These are phyloP conservation scores for Salicornia ramosissima DNA, from an alignment of 148 eudicot species.

Conservation along the genomic window DNA sequence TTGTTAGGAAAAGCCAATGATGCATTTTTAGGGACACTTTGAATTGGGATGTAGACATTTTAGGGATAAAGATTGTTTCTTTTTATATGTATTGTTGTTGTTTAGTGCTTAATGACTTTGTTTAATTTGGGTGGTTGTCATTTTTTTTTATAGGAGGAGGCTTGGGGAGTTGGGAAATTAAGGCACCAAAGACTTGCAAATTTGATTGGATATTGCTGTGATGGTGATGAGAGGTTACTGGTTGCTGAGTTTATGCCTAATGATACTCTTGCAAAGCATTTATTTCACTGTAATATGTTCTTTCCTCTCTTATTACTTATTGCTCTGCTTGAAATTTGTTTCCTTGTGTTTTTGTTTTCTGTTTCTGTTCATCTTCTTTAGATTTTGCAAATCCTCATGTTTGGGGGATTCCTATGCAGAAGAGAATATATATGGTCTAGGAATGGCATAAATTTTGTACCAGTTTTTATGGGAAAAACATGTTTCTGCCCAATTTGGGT, in stretches of 20 bases:
- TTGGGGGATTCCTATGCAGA: constrained; percentile 12
- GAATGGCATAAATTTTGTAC: constrained; percentile 24
- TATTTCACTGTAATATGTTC: constrained; percentile 72
- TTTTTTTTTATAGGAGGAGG: constrained; percentile 73
- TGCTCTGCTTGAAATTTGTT: not conserved
- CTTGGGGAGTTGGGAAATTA: constrained; percentile 82
- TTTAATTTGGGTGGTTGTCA: constrained; percentile 17
- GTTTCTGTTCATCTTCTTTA: constrained; percentile 3
- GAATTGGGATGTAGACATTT: not conserved
- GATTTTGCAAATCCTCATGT: constrained; percentile 17
- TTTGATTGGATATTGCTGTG: constrained; percentile 90
- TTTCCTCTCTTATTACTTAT: not conserved
- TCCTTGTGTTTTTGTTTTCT: not conserved
- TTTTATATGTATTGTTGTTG: not conserved
- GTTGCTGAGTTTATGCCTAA: constrained; percentile 97
- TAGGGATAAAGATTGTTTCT: not conserved
- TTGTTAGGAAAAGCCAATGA: not conserved
- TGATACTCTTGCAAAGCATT: constrained; percentile 91
- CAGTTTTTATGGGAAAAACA: constrained; percentile 26
- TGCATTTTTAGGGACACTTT: constrained; percentile 11
- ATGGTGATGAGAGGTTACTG: constrained; percentile 87
- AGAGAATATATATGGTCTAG: constrained; percentile 19
- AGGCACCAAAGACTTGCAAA: constrained; percentile 73
- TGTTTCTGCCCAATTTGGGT: constrained; percentile 26
- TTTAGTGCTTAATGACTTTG: constrained; percentile 13